Base-by-base conservation (phyloP, 78 protist species). In the Mantamonas sphyraenae region DNA sequence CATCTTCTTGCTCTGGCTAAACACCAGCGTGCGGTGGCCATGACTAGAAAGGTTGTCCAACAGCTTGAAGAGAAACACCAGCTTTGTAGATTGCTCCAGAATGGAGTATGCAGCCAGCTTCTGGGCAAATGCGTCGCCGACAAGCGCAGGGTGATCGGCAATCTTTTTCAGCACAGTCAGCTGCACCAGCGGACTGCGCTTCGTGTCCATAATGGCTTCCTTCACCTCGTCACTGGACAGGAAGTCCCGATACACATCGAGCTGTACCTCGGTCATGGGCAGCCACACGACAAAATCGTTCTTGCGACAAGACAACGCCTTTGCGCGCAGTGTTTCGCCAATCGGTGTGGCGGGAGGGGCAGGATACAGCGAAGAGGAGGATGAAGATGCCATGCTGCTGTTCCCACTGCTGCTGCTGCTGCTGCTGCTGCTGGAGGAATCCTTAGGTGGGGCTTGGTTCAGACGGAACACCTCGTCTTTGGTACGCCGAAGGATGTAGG, bases 401-500 rank as follows among this genome's bases (percentile, higher is more conserved):
- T 42, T 10, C 47, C 24, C 24, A 7, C 47, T 10, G 47, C 47
- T 7, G 47, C 7, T 7, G 47, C 7, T 42, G 24, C 10, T 42
- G 47, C 47, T 42, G 47, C 47, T 7, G 7, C 24, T 42, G 47
- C 47, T 7, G 47, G 47, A 7, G 47, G 47, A 10, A 7, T 7
- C 24, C 24, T 42, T 10, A 42, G n/a, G n/a, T n/a, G n/a, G n/a
- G n/a, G n/a, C n/a, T n/a, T n/a, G 69, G 68, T 4, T 10, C 33
- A 22, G 40, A 1, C 31, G 10, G n/a, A 43, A 22, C 42, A 65
- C 82, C 12, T 68, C 81, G 31, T 42, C 57, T 69, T 89, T 89
- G 42, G 79, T 88, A 24, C 94, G 68, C 20, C 94, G 68, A 2
- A 89, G 61, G 70, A 89, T 81, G 60, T 85, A 71, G 2, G 90